Percentiles rank a stretch among this genome's conserved stretches.
Conservation (phyloP, 768 basidiomycete species). For the Hygrophoropsis aurantiaca region DNA sequence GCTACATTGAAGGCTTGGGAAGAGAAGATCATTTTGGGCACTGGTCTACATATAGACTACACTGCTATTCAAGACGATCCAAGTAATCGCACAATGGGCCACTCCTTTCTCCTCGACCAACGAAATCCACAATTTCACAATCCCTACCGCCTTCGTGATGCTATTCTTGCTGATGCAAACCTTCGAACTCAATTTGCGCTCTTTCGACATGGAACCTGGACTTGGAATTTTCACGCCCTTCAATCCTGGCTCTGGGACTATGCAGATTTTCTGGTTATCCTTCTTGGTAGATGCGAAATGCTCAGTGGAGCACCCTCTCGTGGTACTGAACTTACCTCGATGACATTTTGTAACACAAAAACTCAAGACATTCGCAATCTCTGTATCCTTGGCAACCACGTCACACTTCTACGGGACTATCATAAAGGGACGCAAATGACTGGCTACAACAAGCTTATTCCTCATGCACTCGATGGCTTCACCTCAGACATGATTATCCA, state of each 20-base stretch:
- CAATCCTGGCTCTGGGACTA: conserved; percentile 5
- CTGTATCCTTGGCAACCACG: conserved; percentile 14
- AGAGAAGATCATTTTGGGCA: conserved; percentile 10
- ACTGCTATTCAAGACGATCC: background rate
- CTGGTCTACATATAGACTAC: conserved; percentile 10
- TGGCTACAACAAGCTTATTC: conserved; percentile 23
- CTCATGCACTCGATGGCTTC: conserved; percentile 23
- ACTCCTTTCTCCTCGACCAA: background rate
- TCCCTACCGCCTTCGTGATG: background rate
- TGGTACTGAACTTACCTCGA: conserved; percentile 1
- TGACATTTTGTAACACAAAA: background rate
- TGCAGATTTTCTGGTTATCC: conserved; percentile 5
- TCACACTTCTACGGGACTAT: conserved; percentile 14
- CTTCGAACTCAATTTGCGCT: background rate
- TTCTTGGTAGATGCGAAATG: conserved; percentile 5
- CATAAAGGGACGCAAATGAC: conserved; percentile 15
- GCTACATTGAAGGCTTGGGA: background rate
- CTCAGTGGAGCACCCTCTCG: conserved; percentile 15
- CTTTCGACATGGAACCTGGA: background rate
- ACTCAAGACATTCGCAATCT: conserved; percentile 9
- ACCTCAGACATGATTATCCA: conserved; percentile 25
- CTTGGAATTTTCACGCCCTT: background rate
- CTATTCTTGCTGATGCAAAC: background rate
- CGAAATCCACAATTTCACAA: conserved; percentile 3
- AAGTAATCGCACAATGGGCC: background rate